Conservation (phyloP, 352 stramenopile genomes). For the Phytophthora uliginosa region DNA sequence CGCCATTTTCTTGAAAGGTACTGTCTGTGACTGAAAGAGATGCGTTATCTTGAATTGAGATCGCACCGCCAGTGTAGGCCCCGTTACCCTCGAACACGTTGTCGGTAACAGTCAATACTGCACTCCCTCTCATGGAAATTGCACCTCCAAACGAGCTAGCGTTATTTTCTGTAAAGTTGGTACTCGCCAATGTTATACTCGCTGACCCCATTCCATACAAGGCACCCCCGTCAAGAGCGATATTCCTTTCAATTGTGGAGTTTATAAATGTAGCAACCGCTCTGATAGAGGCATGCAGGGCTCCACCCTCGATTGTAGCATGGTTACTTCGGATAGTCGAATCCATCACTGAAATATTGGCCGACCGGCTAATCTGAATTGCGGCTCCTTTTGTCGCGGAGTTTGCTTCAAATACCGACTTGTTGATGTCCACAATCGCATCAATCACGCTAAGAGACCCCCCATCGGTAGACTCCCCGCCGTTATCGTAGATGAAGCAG, state of each 20-base stretch:
- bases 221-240: constrained; percentile 53
- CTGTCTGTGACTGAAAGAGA: constrained; percentile 34
- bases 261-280: constrained; percentile 45
- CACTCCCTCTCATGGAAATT: constrained; percentile 41
- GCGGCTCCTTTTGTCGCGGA: constrained; percentile 47
- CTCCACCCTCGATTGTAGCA: constrained; percentile 43
- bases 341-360: constrained; percentile 40
- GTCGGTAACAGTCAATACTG: constrained; percentile 22
- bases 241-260: constrained; percentile 48
- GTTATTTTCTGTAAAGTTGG: constrained; percentile 32
- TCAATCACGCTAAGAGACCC: constrained; percentile 60
- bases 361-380: constrained; percentile 57
- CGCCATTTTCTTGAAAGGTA: constrained; percentile 51
- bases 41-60: constrained; percentile 53
- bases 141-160: constrained; percentile 60
- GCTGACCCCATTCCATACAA: constrained; percentile 56
- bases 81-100: constrained; percentile 43
- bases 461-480: constrained; percentile 46
- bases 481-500: constrained; percentile 47
- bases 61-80: constrained; percentile 58
- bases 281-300: constrained; percentile 59
- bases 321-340: constrained; percentile 51
- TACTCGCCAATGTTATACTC: constrained; percentile 26
- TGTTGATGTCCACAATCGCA: constrained; percentile 39
- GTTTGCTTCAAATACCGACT: constrained; percentile 53